Evolutionary conservation across 805 yeast species (phyloP).

Genomic region (Metschnikowia kofuensis): DNA sequence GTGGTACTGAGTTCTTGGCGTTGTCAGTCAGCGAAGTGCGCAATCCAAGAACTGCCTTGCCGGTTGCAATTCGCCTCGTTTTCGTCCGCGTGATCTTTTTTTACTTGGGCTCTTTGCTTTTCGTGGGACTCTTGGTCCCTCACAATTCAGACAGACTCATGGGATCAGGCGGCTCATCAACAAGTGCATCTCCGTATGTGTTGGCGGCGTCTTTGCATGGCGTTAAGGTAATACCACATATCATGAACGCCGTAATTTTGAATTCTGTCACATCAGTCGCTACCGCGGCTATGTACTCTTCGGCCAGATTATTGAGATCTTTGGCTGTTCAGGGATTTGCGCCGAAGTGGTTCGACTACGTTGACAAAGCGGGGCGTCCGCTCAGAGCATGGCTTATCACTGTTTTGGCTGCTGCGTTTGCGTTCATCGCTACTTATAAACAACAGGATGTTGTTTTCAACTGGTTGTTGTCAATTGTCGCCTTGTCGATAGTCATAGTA

Average conservation of each 20-base stretch:
- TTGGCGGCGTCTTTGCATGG: slow-evolving; percentile 27
- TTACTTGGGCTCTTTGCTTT: slow-evolving; percentile 37
- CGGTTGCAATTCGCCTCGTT: slow-evolving; percentile 39
- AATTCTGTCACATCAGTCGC: slow-evolving; percentile 30
- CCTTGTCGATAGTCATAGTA: slow-evolving; percentile 22
- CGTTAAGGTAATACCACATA: slow-evolving; percentile 26
- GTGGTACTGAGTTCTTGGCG: slow-evolving; percentile 41
- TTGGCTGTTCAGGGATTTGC: slow-evolving; percentile 27
- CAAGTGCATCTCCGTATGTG: slow-evolving; percentile 27
- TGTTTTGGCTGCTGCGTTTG: slow-evolving; percentile 19
- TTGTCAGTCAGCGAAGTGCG: slow-evolving; percentile 37
- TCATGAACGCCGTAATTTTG: slow-evolving; percentile 31
- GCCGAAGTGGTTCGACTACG: slow-evolving; percentile 27
- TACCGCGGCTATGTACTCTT: slow-evolving; percentile 30
- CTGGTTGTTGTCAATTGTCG: slow-evolving; percentile 29
- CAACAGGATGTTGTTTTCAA: slow-evolving; percentile 27
- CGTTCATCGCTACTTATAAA: slow-evolving; percentile 30
- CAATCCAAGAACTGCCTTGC: slow-evolving; percentile 38
- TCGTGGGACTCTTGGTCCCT: slow-evolving; percentile 40
- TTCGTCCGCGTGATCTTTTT: slow-evolving; percentile 36
- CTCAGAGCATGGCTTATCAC: slow-evolving; percentile 22
- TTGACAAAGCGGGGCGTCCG: slow-evolving; percentile 27
- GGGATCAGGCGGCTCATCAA: slow-evolving; percentile 32
- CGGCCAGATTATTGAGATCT: slow-evolving; percentile 23
- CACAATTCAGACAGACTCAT: slow-evolving; percentile 29